A percentile compares a stretch with the other conserved stretches of the same genome.
These are phyloP conservation scores for Candida taoyuanica DNA, from an alignment of 805 yeast genomes.

Conservation along the genomic window DNA sequence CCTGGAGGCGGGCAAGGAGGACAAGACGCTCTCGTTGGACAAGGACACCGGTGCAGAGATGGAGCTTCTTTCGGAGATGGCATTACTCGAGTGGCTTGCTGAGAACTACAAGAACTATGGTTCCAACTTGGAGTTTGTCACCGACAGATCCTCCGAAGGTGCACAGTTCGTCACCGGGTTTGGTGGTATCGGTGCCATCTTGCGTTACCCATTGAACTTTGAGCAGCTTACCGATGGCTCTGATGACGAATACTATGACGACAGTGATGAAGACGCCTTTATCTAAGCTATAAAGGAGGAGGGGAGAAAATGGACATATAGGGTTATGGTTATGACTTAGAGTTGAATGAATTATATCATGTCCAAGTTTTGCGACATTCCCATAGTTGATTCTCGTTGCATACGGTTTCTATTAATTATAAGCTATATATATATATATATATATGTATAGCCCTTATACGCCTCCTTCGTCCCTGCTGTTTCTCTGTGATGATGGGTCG, in stretches of 20 bases:
- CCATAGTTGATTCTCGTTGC: no score
- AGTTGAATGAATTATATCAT: no score
- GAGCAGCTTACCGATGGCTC: conserved; percentile 92
- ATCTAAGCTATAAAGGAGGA: conserved; percentile 4
- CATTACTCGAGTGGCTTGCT: conserved; percentile 95
- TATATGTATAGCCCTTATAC: no score
- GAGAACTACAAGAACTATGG: conserved; percentile 94
- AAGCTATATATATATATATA: no score
- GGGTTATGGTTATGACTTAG: no score
- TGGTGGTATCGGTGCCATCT: conserved; percentile 97
- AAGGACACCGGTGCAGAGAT: conserved; percentile 85
- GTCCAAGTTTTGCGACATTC: no score
- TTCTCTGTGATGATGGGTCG: conserved; percentile 19
- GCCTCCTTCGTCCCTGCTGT: conserved; percentile 15
- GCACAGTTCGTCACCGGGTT: conserved; percentile 97
- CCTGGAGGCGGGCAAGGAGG: conserved; percentile 67
- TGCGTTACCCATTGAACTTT: conserved; percentile 95
- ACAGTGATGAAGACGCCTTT: conserved; percentile 34
- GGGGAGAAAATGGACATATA: no score
- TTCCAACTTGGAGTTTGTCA: conserved; percentile 92
- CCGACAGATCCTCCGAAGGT: conserved; percentile 96
- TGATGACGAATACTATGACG: conserved; percentile 82
- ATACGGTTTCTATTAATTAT: no score
- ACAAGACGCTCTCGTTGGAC: conserved; percentile 73
- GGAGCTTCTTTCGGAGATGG: conserved; percentile 81